Percentiles rank a stretch among this genome's conserved stretches.
Evolutionary conservation across 2,329 filamentous ascomycete genomes (phyloP).

Genomic region (Coniella lustricola): DNA sequence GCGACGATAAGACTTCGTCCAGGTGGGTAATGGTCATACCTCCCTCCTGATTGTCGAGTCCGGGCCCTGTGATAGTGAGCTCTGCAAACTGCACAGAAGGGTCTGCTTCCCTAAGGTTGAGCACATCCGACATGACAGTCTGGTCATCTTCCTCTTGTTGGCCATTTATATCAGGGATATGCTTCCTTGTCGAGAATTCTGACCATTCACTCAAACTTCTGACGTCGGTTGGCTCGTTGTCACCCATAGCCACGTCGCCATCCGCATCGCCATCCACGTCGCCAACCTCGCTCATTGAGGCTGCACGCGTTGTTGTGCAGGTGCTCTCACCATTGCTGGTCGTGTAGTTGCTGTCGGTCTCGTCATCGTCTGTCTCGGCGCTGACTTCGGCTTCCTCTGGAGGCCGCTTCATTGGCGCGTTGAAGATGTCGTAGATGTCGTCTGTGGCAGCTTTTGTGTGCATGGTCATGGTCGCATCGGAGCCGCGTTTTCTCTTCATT

Average conservation of each 20-base stretch:
- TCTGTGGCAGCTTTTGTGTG: conserved; percentile 93
- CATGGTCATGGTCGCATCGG: conserved; percentile 95
- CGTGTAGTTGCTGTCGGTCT: conserved; percentile 69
- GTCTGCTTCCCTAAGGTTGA: conserved; percentile 30
- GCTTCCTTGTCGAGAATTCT: conserved; percentile 70
- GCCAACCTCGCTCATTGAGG: conserved; percentile 38
- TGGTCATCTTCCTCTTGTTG: conserved; percentile 31
- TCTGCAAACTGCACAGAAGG: conserved; percentile 17
- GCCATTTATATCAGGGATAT: conserved; percentile 47
- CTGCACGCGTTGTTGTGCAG: conserved; percentile 66
- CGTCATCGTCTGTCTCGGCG: conserved; percentile 61
- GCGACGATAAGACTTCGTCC: conserved; percentile 30
- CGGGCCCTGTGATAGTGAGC: conserved; percentile 16
- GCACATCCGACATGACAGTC: conserved; percentile 29
- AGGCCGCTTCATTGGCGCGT: conserved; percentile 59
- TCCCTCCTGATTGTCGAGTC: conserved; percentile 28
- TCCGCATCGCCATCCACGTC: conserved; percentile 35
- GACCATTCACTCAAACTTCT: conserved; percentile 79
- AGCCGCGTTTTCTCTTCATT: conserved; percentile 60
- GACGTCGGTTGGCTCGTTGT: conserved; percentile 47
- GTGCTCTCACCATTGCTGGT: conserved; percentile 75
- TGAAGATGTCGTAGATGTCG: conserved; percentile 97
- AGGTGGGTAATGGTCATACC: conserved; percentile 33
- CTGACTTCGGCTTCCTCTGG: conserved; percentile 33
- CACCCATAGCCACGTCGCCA: conserved; percentile 34